Evolutionary conservation across 306 rosid species (phyloP).

Genomic region (Fragaria vesca): DNA sequence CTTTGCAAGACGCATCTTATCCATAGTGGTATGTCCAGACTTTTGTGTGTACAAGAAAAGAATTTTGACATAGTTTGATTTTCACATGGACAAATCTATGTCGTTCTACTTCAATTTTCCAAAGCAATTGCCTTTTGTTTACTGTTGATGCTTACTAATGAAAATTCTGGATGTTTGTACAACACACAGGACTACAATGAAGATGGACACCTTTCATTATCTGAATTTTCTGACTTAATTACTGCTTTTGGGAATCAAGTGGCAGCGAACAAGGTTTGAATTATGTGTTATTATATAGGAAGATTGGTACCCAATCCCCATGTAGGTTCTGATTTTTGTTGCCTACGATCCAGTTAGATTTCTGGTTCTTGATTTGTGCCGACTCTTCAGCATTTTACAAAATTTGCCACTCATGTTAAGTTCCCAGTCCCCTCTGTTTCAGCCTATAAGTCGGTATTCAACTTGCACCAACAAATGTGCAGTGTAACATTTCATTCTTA

Average conservation of each 20-base stretch:
- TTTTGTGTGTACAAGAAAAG: neutral
- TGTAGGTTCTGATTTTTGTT: neutral
- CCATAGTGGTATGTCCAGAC: slow-evolving; percentile 76
- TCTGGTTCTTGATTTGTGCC: neutral
- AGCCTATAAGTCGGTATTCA: neutral
- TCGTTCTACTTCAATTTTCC: neutral
- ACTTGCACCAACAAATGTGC: neutral
- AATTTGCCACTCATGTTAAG: neutral
- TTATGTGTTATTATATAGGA: slow-evolving; percentile 7
- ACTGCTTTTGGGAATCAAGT: slow-evolving; percentile 86
- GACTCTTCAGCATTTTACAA: neutral
- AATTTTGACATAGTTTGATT: neutral
- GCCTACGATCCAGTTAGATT: neutral
- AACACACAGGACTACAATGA: slow-evolving; percentile 75
- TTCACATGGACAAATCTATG: neutral
- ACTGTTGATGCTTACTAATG: slow-evolving; percentile 4
- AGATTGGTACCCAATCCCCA: neutral
- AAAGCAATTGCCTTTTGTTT: neutral
- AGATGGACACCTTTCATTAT: slow-evolving; percentile 80
- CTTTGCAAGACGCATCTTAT: slow-evolving; percentile 85
- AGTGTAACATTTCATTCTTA: neutral
- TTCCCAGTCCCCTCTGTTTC: neutral
- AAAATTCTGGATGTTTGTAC: slow-evolving; percentile 23
- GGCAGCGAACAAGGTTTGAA: slow-evolving; percentile 73
- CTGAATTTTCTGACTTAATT: slow-evolving; percentile 79